phyloP scores from a whole-genome alignment of 768 basidiomycete genomes.

The Boletus tomentosulus region DNA sequence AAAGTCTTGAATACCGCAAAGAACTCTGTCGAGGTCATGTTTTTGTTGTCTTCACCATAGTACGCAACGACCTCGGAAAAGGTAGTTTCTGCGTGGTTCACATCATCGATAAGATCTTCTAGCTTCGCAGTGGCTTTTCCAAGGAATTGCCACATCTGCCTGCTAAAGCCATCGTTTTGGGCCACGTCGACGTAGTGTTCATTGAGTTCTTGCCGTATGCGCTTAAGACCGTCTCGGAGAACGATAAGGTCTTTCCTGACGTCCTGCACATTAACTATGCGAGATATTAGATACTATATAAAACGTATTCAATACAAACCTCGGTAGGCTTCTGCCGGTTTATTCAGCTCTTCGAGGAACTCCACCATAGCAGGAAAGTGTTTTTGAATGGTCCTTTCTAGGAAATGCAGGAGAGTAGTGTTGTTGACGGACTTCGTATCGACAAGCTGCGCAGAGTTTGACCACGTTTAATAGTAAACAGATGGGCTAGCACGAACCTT shows the following conservation, averaged over 20 bases:
- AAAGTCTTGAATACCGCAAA: slow-evolving; percentile 98
- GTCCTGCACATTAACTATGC: slow-evolving; percentile 79
- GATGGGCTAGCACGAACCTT: slow-evolving; percentile 49
- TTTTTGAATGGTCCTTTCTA: slow-evolving; percentile 82
- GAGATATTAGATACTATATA: slow-evolving; percentile 6
- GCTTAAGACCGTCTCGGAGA: slow-evolving; percentile 70
- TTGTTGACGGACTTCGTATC: slow-evolving; percentile 97
- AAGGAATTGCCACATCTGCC: slow-evolving; percentile 89
- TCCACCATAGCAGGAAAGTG: slow-evolving; percentile 85
- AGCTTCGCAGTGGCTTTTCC: slow-evolving; percentile 70
- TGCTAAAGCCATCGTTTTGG: slow-evolving; percentile 72
- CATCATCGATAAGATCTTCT: slow-evolving; percentile 82
- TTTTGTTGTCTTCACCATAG: slow-evolving; percentile 92
- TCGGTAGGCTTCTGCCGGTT: slow-evolving; percentile 90
- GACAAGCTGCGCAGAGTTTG: slow-evolving; percentile 60
- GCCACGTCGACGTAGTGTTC: slow-evolving; percentile 76
- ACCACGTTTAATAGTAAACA: background rate
- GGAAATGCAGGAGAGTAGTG: slow-evolving; percentile 90
- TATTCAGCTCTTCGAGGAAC: slow-evolving; percentile 85
- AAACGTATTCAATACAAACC: slow-evolving; percentile 42
- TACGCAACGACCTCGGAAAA: slow-evolving; percentile 85
- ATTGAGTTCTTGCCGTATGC: slow-evolving; percentile 74
- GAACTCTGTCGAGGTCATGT: slow-evolving; percentile 84
- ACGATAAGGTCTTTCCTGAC: slow-evolving; percentile 72
- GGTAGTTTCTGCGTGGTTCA: slow-evolving; percentile 78